These are phyloP conservation scores for Diaporthe vexans DNA, from an alignment of 2,329 filamentous ascomycete species.

Conservation along the genomic window DNA sequence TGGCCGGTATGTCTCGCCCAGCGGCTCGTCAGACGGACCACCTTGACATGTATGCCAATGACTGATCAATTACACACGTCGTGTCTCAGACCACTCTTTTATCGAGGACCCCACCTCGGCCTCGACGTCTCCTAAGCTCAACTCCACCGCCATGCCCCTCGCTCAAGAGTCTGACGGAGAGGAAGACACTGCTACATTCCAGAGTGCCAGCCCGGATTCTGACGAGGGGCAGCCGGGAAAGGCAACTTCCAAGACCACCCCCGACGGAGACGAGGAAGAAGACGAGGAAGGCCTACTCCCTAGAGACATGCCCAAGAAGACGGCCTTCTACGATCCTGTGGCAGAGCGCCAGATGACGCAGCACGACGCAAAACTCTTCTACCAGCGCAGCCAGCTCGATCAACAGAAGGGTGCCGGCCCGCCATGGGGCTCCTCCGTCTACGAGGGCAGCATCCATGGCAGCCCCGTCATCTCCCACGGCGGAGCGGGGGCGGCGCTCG, in stretches of 20 bases:
- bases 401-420: conserved; percentile 54
- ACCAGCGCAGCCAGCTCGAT: conserved; percentile 86
- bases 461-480: conserved; percentile 59
- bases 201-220: conserved; percentile 51
- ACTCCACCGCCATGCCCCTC: conserved; percentile 49
- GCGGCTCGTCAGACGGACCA: conserved; percentile 1
- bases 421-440: conserved; percentile 55
- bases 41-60: conserved; percentile 5
- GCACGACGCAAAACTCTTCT: conserved; percentile 95
- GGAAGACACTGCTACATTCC: conserved; percentile 49
- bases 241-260: conserved; percentile 36
- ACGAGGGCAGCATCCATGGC: conserved; percentile 56
- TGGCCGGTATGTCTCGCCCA: conserved; percentile 43
- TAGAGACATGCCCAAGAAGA: conserved; percentile 75
- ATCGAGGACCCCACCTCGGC: conserved; percentile 49
- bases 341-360: conserved; percentile 96
- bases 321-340: conserved; percentile 92
- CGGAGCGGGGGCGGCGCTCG: conserved; percentile 28
- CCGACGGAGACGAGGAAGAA: conserved; percentile 42
- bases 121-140: conserved; percentile 53
- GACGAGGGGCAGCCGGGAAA: conserved; percentile 44
- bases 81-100: conserved; percentile 46
- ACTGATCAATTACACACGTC: conserved; percentile 25
- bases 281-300: conserved; percentile 70
- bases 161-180: conserved; percentile 56